Base-by-base conservation (phyloP, 257 asterid species). In the Gentiana dahurica region DNA sequence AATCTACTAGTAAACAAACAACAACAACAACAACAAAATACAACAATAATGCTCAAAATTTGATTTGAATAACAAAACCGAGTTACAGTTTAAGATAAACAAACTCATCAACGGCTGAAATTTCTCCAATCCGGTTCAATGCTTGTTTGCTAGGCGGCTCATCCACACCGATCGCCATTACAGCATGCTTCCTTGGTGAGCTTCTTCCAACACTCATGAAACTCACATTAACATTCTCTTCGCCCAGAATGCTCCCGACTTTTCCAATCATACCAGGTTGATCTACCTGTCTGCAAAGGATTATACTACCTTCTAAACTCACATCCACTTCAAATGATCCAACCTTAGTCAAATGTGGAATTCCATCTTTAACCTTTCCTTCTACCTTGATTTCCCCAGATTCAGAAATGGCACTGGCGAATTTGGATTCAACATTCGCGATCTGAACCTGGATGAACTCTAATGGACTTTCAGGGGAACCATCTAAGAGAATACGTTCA, bases 241-340 rank as follows among this genome's bases (percentile, higher is more conserved):
- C 82, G 3, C 92, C 96, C 55, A 87, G 59, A 64, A 91, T 71
- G 57, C 89, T 81, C 4, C 96, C 98, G 2, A 91, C 98, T 55
- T 79, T 84, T 9, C 98, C 95, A 4, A 91, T 87, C 95, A 91
- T 84, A 33, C 98, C 98, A 0, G 98, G 98, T 69, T 91, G 98
- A 65, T 91, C 98, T 44, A 84, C 92, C 63, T 91, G 98, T 64
- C 98, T 77, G 75, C 98, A 91, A 4, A 87, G 81, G 47, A 90
- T 90, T 55, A 87, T 64, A 67, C 94, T 87, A 45, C 98, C 96
- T 62, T 87, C 98, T 78, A 91, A 65, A 64, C 96, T 91, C 72
- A 85, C 94, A 36, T 91, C 98, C 56, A 91, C 95, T 35, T 83
- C 98, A 36, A 91, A 91, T 5, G 96, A 82, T 41, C 96, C 96